A percentile compares a stretch with the other conserved stretches of the same genome.
phyloP scores from a whole-genome alignment of 2,329 filamentous ascomycete species.

The Pseudonectria buxi region DNA sequence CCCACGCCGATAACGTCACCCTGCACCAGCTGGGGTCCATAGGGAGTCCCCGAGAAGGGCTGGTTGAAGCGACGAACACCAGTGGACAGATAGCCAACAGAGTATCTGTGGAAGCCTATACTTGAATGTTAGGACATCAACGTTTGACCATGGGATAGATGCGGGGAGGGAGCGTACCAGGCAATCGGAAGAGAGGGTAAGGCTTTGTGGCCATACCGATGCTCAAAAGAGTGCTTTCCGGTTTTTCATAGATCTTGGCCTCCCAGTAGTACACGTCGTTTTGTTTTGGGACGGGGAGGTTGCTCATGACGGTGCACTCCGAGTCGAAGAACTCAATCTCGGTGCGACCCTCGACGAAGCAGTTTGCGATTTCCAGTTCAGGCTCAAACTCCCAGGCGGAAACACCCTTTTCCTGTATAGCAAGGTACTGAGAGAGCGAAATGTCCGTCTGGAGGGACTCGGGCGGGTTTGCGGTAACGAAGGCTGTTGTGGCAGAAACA shows the following conservation, averaged over 20 bases:
- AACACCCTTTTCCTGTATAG: conserved; percentile 99
- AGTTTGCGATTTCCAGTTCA: conserved; percentile 97
- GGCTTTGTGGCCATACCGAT: conserved; percentile 96
- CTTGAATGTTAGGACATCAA: conserved; percentile 13
- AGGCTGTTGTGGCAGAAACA: conserved; percentile 52
- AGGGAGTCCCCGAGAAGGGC: conserved; percentile 72
- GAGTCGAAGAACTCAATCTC: conserved; percentile 99
- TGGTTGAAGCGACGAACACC: conserved; percentile 88
- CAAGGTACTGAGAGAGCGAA: conserved; percentile 91
- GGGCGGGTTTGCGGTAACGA: conserved; percentile 86
- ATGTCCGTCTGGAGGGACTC: conserved; percentile 96
- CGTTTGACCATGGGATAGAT: conserved; percentile 1
- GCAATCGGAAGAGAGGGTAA: conserved; percentile 88
- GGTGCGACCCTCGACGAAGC: conserved; percentile 91
- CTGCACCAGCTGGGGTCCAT: conserved; percentile 80
- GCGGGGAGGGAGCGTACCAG: conserved; percentile 54
- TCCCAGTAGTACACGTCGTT: conserved; percentile 99
- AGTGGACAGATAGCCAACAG: conserved; percentile 82
- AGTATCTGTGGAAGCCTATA: conserved; percentile 79
- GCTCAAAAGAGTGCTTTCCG: conserved; percentile 76
- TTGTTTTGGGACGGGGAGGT: conserved; percentile 93
- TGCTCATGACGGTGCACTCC: conserved; percentile 94
- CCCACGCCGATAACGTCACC: conserved; percentile 95
- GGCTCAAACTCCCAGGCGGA: conserved; percentile 99
- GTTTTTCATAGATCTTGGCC: conserved; percentile 96